phyloP scores from a whole-genome alignment of 2,329 filamentous ascomycete species.

The Diaporthe australafricana region DNA sequence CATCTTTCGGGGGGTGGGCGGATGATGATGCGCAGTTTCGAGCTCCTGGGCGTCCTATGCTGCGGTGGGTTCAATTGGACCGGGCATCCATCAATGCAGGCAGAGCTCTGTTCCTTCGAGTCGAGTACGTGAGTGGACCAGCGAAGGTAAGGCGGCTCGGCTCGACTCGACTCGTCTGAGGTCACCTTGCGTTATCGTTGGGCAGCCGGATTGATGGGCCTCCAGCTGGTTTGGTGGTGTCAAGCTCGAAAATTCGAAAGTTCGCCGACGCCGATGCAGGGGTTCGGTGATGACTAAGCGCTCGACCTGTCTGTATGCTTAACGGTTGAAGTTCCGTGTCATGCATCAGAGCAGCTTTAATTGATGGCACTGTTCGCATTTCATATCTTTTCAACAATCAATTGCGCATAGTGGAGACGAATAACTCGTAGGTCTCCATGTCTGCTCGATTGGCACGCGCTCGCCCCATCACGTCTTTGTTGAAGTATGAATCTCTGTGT shows the following conservation, averaged over 20 bases:
- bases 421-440: neutral
- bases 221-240: neutral
- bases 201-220: neutral
- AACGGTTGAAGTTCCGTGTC: neutral
- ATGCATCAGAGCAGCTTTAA: neutral
- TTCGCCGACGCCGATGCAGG: conserved; percentile 30
- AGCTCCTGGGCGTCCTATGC: conserved; percentile 29
- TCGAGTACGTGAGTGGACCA: conserved; percentile 16
- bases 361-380: neutral
- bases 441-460: neutral
- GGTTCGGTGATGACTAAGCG: conserved; percentile 20
- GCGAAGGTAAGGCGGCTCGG: neutral
- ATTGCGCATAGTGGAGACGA: neutral
- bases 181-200: conserved; percentile 13
- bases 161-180: conserved; percentile 8
- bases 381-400: neutral
- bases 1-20: conserved; percentile 57
- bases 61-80: conserved; percentile 32
- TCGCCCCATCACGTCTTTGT: neutral
- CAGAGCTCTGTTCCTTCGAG: neutral
- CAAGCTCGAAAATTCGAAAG: conserved; percentile 35
- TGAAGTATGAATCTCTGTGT: neutral
- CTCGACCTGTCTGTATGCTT: no score
- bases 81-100: conserved; percentile 28
- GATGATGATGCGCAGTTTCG: conserved; percentile 23